Percentiles rank a stretch among this genome's conserved stretches.
These are phyloP conservation scores for Leucocoprinus sp. DNA, from an alignment of 768 basidiomycete genomes.

Conservation along the genomic window DNA sequence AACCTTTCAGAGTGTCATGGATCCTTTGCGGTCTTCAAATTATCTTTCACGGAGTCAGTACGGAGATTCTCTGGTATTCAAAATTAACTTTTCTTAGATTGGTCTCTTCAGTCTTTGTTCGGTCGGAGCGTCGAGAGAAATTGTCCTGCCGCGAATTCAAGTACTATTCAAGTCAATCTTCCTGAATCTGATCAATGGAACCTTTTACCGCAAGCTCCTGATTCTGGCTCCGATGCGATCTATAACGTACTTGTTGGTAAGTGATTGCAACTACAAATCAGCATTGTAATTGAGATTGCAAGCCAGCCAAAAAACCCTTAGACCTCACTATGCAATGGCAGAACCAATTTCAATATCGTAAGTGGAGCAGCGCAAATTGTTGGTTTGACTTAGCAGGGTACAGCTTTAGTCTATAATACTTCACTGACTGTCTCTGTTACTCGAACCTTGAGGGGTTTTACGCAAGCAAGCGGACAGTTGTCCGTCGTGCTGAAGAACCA, in stretches of 20 bases:
- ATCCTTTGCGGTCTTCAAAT: conserved; percentile 57
- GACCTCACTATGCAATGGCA: conserved; percentile 54
- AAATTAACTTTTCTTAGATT: conserved; percentile 41
- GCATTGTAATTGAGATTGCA: neutral
- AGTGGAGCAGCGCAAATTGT: conserved; percentile 13
- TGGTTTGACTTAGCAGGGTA: neutral
- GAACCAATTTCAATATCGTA: conserved; percentile 56
- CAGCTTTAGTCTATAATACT: conserved; percentile 16
- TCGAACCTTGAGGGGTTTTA: conserved; percentile 65
- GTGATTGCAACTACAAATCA: conserved; percentile 1
- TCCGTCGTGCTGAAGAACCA: conserved; percentile 61
- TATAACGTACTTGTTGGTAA: conserved; percentile 45
- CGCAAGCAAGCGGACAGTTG: conserved; percentile 71
- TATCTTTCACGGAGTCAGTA: conserved; percentile 46
- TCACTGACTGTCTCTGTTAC: conserved; percentile 51
- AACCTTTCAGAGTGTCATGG: conserved; percentile 67
- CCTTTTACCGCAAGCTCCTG: conserved; percentile 44
- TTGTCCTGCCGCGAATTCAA: conserved; percentile 66
- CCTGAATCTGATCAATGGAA: conserved; percentile 34
- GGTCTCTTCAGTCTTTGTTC: conserved; percentile 65
- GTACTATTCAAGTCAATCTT: conserved; percentile 41
- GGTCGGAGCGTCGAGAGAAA: conserved; percentile 50
- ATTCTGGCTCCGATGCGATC: conserved; percentile 27
- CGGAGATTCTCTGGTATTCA: neutral
- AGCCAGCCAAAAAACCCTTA: conserved; percentile 35